Evolutionary conservation across 1,284 basidiomycete species (phyloP).

Genomic region (Singerocomus inundabilis): DNA sequence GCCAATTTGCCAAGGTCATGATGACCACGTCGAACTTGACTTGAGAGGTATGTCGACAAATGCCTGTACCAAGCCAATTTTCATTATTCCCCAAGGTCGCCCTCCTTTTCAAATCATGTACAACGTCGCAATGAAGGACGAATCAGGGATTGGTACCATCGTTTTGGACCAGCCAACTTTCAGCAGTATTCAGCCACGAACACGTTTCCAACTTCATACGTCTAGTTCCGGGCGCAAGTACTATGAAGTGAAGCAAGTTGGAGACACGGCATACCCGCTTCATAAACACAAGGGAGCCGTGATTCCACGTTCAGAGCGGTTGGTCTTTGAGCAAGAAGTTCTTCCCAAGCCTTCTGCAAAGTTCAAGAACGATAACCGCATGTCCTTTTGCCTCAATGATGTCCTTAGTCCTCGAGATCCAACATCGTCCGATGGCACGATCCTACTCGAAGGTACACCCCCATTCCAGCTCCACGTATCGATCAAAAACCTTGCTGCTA

Average conservation of each 20-base stretch:
- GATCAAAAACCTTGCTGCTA: slow-evolving; percentile 72
- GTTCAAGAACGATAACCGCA: slow-evolving; percentile 66
- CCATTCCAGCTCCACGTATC: slow-evolving; percentile 81
- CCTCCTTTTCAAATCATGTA: slow-evolving; percentile 88
- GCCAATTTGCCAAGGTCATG: slow-evolving; percentile 78
- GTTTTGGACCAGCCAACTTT: slow-evolving; percentile 73
- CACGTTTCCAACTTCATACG: slow-evolving; percentile 83
- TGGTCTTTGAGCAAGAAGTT: slow-evolving; percentile 84
- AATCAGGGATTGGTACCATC: slow-evolving; percentile 57
- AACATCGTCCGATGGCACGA: slow-evolving; percentile 54
- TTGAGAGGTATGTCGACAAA: slow-evolving; percentile 57
- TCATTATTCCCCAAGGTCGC: slow-evolving; percentile 47
- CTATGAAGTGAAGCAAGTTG: slow-evolving; percentile 87
- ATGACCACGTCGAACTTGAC: slow-evolving; percentile 78
- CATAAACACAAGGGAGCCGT: slow-evolving; percentile 56
- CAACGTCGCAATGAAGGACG: slow-evolving; percentile 65
- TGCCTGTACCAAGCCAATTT: not conserved
- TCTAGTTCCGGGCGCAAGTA: slow-evolving; percentile 77
- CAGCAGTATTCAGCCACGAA: slow-evolving; percentile 81
- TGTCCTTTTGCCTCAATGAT: slow-evolving; percentile 78
- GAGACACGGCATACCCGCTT: slow-evolving; percentile 84
- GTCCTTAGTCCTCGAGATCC: slow-evolving; percentile 53
- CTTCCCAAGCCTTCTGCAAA: slow-evolving; percentile 72
- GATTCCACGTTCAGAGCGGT: slow-evolving; percentile 61
- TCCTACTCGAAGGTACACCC: slow-evolving; percentile 72